Conservation (phyloP, 306 rosid species). For the Mimosa bimucronata region DNA sequence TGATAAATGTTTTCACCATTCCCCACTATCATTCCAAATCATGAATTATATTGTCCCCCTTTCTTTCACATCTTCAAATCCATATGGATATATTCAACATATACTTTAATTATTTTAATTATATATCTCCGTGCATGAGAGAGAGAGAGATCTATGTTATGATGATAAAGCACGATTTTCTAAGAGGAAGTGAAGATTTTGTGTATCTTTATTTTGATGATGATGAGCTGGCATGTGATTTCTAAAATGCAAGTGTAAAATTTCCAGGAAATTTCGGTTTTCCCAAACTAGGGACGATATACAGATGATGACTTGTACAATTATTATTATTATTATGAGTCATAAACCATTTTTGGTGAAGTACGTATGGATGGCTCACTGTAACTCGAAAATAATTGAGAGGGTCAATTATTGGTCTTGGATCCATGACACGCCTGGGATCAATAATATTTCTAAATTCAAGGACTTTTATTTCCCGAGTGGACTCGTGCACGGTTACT, state of each 20-base stretch:
- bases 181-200: background rate
- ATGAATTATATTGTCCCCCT: background rate
- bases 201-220: constrained; percentile 1
- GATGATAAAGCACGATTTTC: background rate
- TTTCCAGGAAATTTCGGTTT: background rate
- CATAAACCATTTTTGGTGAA: background rate
- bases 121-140: background rate
- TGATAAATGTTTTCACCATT: background rate
- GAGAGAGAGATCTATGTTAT: background rate
- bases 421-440: constrained; percentile 46
- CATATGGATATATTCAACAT: background rate
- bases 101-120: background rate
- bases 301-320: background rate
- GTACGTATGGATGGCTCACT: background rate
- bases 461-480: constrained; percentile 47
- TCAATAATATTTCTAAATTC: constrained; percentile 43
- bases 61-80: background rate
- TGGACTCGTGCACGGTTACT: constrained; percentile 30
- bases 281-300: background rate
- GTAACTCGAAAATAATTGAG: constrained; percentile 5
- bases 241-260: background rate
- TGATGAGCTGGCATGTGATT: background rate
- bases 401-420: constrained; percentile 26
- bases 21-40: constrained; percentile 2
- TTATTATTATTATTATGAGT: background rate